A percentile compares a stretch with the other conserved stretches of the same genome.
These are phyloP conservation scores for Primulina eburnea DNA, from an alignment of 257 asterid genomes.

Conservation along the genomic window DNA sequence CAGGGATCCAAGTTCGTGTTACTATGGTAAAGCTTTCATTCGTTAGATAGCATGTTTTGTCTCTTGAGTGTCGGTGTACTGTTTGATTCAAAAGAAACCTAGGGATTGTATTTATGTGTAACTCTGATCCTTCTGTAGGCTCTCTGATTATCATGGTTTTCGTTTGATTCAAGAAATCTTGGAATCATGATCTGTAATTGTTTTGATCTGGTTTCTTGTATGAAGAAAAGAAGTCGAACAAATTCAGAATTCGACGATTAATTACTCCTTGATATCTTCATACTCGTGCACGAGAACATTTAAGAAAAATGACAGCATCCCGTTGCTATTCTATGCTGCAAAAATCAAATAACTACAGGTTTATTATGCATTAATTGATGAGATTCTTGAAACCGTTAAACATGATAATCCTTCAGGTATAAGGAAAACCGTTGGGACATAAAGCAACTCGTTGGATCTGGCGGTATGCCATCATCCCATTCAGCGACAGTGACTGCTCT, in stretches of 20 bases:
- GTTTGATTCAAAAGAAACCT: background rate
- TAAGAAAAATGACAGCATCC: no score
- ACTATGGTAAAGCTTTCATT: slow-evolving; percentile 50
- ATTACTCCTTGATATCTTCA: background rate
- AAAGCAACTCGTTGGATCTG: slow-evolving; percentile 78
- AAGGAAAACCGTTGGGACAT: slow-evolving; percentile 80
- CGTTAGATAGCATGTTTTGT: background rate
- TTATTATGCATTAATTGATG: background rate
- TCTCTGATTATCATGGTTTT: background rate
- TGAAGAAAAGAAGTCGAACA: background rate
- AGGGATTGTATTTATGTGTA: slow-evolving; percentile 18
- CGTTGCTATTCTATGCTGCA: background rate
- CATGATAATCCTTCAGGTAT: slow-evolving; percentile 67
- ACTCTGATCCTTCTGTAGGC: background rate
- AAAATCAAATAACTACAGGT: background rate
- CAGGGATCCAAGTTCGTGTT: slow-evolving; percentile 65
- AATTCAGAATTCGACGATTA: background rate
- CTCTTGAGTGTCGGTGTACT: background rate
- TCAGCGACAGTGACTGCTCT: slow-evolving; percentile 92
- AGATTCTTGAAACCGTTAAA: slow-evolving; percentile 20
- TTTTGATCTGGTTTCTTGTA: background rate
- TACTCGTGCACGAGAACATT: no score
- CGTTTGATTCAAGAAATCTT: background rate
- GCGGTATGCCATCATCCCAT: slow-evolving; percentile 99
- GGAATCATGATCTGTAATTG: slow-evolving; percentile 2